Conservation (phyloP, 768 basidiomycete species). For the Russula griseocarnosa region DNA sequence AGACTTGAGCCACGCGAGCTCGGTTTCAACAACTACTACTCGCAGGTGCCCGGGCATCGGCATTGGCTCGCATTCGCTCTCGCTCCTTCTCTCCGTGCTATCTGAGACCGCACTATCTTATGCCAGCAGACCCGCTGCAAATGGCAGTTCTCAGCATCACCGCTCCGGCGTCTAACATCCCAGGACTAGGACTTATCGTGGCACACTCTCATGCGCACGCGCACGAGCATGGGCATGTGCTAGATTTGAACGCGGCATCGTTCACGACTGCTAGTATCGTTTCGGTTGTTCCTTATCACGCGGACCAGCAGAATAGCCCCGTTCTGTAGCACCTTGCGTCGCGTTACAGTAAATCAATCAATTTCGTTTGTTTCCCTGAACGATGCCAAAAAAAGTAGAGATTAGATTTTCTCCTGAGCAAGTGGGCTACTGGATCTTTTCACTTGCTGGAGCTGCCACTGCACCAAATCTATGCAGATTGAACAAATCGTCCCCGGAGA, state of each 20-base stretch:
- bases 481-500: conserved; percentile 47
- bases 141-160: conserved; percentile 58
- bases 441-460: conserved; percentile 73
- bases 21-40: conserved; percentile 84
- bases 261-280: conserved; percentile 80
- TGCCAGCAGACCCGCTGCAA: conserved; percentile 62
- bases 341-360: too few relatives aligned
- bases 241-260: conserved; percentile 97
- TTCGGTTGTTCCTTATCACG: conserved; percentile 77
- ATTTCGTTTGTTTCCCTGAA: neutral
- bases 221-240: conserved; percentile 46
- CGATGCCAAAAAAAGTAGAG: conserved; percentile 47
- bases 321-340: conserved; percentile 47
- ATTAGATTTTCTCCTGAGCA: conserved; percentile 49
- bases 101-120: conserved; percentile 54
- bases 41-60: conserved; percentile 76
- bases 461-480: conserved; percentile 61
- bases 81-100: conserved; percentile 73
- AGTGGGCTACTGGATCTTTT: conserved; percentile 52
- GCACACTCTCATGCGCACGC: conserved; percentile 54
- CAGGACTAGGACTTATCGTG: conserved; percentile 37
- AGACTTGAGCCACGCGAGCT: too few relatives aligned
- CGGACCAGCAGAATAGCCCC: conserved; percentile 83
- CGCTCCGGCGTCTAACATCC: conserved; percentile 51
- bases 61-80: conserved; percentile 87